Base-by-base conservation (phyloP, 768 basidiomycete genomes). In the Hericium coralloides region DNA sequence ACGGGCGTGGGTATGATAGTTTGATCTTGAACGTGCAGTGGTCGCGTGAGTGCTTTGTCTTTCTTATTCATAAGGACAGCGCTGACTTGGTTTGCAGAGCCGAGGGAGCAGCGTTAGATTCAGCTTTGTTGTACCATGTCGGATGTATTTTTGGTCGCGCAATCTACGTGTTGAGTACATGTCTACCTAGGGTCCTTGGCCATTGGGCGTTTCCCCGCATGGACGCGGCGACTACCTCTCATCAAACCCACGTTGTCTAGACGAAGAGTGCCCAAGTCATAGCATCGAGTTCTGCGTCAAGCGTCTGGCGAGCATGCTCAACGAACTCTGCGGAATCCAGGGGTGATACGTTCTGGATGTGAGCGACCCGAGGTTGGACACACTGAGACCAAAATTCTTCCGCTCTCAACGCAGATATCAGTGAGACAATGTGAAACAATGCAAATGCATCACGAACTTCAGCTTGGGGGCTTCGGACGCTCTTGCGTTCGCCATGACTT, bases 1-100 rank as follows among this genome's bases (percentile, higher is more conserved):
- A 98, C 65, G 95, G 95, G 23, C 81, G 82, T 65, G 94, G 92
- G 20, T 98, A 95, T 65, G 92, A 95, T 70, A 95, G 91, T 68
- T 74, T 98, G 59, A 98, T 98, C 61, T 67, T 86, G 62, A 82
- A 74, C 59, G 78, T 83, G 51, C 78, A 80, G 63, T 85, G 84
- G 83, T 83, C 81, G 49, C 80, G 80, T 82, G 66, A 75, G 80
- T 79, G 23, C 31, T 22, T 39, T 57, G 10, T 3, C 22, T 38
- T 58, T 31, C 52, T 26, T 59, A 17, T 31, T 18, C 22, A 48
- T 39, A 5, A 17, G 5, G 22, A 12, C 47, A 37, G 31, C 58
- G 43, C 59, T 43, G 15, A 49, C 36, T 18, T 37, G 15, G 26
- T 53, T 18, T 38, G 17, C 63, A 74, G 73, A 74, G 62, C 73